A percentile compares a stretch with the other conserved stretches of the same genome.
These are phyloP conservation scores for Hirsutella minnesotensis DNA, from an alignment of 2,329 filamentous ascomycete genomes.

Conservation along the genomic window DNA sequence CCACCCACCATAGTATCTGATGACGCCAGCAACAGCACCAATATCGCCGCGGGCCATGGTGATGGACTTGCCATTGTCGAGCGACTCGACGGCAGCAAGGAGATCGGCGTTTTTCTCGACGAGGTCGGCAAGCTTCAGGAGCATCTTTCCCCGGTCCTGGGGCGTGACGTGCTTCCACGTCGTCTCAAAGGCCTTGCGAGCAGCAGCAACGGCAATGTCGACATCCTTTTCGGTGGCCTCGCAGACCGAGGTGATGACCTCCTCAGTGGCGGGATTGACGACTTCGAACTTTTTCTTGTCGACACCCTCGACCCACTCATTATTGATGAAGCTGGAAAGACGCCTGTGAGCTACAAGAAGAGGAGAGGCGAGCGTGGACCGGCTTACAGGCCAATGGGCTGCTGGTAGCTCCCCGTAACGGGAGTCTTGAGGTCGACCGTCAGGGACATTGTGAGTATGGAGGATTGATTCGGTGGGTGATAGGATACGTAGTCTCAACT, in stretches of 20 bases:
- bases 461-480: background rate
- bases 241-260: constrained; percentile 69
- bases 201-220: constrained; percentile 69
- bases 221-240: constrained; percentile 84
- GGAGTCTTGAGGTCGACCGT: constrained; percentile 57
- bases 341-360: constrained; percentile 6
- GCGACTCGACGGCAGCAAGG: constrained; percentile 70
- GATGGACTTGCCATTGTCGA: constrained; percentile 82
- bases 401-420: constrained; percentile 44
- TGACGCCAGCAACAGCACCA: constrained; percentile 49
- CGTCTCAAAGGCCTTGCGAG: constrained; percentile 75
- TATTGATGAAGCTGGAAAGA: constrained; percentile 71
- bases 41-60: constrained; percentile 68
- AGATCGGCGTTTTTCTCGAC: constrained; percentile 66
- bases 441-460: constrained; percentile 29
- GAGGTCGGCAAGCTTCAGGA: constrained; percentile 70
- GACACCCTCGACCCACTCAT: constrained; percentile 68
- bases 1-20: constrained; percentile 72
- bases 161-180: constrained; percentile 58
- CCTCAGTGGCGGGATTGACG: constrained; percentile 78
- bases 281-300: constrained; percentile 88
- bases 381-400: constrained; percentile 50
- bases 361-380: background rate
- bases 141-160: constrained; percentile 53
- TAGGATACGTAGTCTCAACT: background rate